Base-by-base conservation (phyloP, 106 monocot genomes). In the Dendrobium catenatum region DNA sequence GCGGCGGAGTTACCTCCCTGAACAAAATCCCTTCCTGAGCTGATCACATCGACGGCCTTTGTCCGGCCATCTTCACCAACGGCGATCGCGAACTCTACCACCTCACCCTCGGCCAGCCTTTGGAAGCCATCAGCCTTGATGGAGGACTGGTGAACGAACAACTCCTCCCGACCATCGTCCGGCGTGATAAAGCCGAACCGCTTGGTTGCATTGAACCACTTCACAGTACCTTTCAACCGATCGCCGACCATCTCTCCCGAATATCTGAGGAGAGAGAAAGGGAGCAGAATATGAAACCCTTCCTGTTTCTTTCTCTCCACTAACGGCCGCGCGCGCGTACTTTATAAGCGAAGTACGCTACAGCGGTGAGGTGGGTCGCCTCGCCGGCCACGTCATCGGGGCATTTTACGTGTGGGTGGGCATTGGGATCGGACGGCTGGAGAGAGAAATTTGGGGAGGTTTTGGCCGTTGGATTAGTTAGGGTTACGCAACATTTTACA, bases 181-280 rank as follows among this genome's bases (percentile, higher is more conserved):
- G 88, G 91, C 22, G 86, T 80, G 82, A 91, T 91, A 80, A 91
- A 91, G 16, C 91, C 91, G 75, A 91, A 91, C 2, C 91, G 86
- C 83, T 86, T 91, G 66, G 82, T 79, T 16, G 68, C 84, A 82
- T 86, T 85, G 88, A 91, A 91, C 91, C 91, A 91, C 82, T 91
- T 91, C 75, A 91, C 91, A 20, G 88, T 91, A 55, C 91, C 91
- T 58, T 75, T 82, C n/a, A 51, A 43, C 70, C 88, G 81, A 27
- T 44, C 73, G 49, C 81, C 77, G 54, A 9, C 54, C 13, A 9
- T 16, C 54, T 54, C 54, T 0, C 37, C 3, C 3, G 37, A 37
- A 37, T 37, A 37, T 37, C 37, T 37, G 37, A 37, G 3, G 37
- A 37, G 37, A 37, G 37, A 37, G 37, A 37, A 37, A 37, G 37